Conservation (phyloP, 163 green algal species). For the Prototheca wickerhamii region DNA sequence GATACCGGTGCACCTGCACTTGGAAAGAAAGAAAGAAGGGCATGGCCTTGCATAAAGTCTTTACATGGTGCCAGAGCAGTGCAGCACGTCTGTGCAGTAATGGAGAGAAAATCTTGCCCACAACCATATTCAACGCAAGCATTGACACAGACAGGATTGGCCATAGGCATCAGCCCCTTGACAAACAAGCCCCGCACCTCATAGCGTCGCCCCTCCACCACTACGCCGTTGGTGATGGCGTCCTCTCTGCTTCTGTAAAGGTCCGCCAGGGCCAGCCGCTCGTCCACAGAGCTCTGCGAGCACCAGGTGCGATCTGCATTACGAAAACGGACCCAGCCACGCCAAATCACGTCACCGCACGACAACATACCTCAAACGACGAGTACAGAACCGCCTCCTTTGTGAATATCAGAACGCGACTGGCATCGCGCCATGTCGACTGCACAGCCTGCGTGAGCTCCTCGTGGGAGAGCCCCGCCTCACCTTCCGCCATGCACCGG, state of each 20-base stretch:
- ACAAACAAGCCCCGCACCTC: conserved; percentile 7
- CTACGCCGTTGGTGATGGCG: conserved; percentile 4
- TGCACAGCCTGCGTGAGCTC: neutral
- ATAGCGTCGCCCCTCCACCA: conserved; percentile 9
- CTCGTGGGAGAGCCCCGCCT: neutral
- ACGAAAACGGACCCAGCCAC: neutral
- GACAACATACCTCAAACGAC: neutral
- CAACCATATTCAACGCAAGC: no score
- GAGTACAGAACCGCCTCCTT: neutral
- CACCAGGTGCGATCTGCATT: neutral
- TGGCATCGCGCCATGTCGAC: neutral
- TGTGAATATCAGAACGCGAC: neutral
- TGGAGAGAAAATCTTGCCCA: neutral
- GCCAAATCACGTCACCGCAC: no score
- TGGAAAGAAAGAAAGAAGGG: neutral
- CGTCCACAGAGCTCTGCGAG: neutral
- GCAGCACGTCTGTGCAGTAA: neutral
- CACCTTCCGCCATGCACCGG: neutral
- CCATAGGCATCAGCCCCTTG: neutral
- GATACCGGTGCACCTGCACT: conserved; percentile 22
- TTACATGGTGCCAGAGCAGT: neutral
- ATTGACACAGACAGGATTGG: neutral
- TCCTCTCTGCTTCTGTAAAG: neutral
- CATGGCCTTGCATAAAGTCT: neutral
- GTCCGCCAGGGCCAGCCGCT: neutral